These are phyloP conservation scores for Huntiella omanensis DNA, from an alignment of 2,329 filamentous ascomycete genomes.

Conservation along the genomic window DNA sequence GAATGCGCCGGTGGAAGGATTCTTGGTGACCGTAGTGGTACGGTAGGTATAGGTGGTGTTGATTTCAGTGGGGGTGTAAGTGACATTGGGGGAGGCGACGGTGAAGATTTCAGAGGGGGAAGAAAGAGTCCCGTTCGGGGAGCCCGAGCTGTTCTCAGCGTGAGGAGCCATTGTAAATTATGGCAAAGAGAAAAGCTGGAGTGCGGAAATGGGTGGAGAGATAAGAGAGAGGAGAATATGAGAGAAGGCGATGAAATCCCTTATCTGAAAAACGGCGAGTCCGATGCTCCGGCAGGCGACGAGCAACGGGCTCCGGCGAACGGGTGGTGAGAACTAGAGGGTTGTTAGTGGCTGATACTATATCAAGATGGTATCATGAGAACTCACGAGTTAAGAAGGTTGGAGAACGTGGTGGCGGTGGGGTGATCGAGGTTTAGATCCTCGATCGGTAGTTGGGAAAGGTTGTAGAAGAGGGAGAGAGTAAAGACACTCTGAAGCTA, in stretches of 20 bases:
- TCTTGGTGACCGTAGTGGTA: slow-evolving; percentile 64
- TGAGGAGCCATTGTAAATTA: slow-evolving; percentile 66
- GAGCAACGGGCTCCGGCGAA: slow-evolving; percentile 93
- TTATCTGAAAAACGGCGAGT: slow-evolving; percentile 42
- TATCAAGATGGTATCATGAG: not conserved
- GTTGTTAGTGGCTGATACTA: slow-evolving; percentile 2
- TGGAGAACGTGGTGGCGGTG: slow-evolving; percentile 65
- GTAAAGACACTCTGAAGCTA: slow-evolving; percentile 6
- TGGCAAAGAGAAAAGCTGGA: slow-evolving; percentile 13
- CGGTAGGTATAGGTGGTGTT: slow-evolving; percentile 91
- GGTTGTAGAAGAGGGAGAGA: not conserved
- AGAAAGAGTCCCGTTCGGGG: slow-evolving; percentile 27
- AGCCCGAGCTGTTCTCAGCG: slow-evolving; percentile 42
- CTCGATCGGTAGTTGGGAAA: slow-evolving; percentile 8
- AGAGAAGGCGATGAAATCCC: slow-evolving; percentile 13
- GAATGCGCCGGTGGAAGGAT: slow-evolving; percentile 50
- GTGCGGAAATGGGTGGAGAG: not conserved
- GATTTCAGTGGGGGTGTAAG: slow-evolving; percentile 76
- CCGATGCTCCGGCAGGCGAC: slow-evolving; percentile 65
- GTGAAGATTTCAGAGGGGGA: slow-evolving; percentile 46
- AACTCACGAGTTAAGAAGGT: slow-evolving; percentile 85
- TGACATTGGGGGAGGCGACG: slow-evolving; percentile 82
- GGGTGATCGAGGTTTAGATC: slow-evolving; percentile 10
- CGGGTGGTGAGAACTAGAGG: slow-evolving; percentile 67
- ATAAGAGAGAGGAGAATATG: slow-evolving; percentile 11